Conservation (phyloP, 176 grass and related monocot species). For the Aegilops umbellulata region DNA sequence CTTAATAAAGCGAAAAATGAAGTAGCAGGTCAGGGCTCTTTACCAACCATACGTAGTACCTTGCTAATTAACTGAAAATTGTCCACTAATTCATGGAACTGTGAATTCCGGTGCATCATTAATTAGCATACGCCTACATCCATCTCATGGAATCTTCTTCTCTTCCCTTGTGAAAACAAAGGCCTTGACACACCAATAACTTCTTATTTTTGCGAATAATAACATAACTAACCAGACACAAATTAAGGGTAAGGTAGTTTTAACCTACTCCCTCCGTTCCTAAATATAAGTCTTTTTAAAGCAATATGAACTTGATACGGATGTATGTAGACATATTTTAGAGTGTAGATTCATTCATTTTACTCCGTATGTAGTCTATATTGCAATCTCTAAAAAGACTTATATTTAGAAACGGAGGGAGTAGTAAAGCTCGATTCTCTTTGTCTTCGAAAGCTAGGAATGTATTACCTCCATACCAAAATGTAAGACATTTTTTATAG, state of each 20-base stretch:
- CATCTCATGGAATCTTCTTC: constrained; percentile 8
- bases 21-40: not conserved
- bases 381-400: no score
- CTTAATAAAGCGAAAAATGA: not conserved
- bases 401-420: not conserved
- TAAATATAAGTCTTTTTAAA: no score
- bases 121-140: not conserved
- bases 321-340: no score
- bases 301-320: no score
- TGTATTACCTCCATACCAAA: no score
- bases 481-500: no score
- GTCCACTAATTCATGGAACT: not conserved
- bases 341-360: no score
- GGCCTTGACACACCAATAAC: not conserved
- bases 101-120: constrained; percentile 3
- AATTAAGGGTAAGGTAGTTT: not conserved
- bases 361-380: no score
- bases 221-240: not conserved
- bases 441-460: not conserved
- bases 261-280: not conserved
- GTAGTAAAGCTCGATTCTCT: not conserved
- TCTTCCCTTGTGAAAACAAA: no score
- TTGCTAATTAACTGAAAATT: not conserved
- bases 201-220: no score
- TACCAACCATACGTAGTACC: not conserved